Conservation (phyloP, 352 stramenopile genomes). For the Thraustochytrium sp. region DNA sequence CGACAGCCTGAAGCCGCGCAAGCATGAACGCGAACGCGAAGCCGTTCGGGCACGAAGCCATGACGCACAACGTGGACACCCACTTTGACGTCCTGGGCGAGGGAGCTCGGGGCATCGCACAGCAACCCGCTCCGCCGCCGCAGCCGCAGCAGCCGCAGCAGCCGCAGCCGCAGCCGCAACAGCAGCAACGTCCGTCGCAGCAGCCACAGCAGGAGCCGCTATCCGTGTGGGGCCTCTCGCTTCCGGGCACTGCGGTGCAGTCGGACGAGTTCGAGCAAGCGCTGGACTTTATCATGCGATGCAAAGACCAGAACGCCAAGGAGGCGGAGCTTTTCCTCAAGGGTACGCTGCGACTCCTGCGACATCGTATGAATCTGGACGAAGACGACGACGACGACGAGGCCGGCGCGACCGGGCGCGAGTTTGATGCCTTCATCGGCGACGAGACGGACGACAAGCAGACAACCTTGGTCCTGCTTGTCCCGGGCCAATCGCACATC, state of each 20-base stretch:
- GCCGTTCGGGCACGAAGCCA: background rate
- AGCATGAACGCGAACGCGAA: background rate
- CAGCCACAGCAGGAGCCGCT: background rate
- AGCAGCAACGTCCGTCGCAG: no score
- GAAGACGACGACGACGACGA: background rate
- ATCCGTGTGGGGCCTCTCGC: constrained; percentile 5
- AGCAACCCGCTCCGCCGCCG: no score
- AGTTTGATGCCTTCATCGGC: constrained; percentile 38
- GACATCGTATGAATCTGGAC: background rate
- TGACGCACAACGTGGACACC: no score
- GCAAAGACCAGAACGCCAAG: background rate
- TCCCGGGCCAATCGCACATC: constrained; percentile 32
- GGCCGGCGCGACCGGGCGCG: background rate
- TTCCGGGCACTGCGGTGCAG: constrained; percentile 9
- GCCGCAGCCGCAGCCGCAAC: no score
- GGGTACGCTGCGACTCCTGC: background rate
- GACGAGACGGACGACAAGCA: constrained; percentile 36
- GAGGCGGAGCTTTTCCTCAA: background rate
- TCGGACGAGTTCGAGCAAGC: constrained; percentile 2
- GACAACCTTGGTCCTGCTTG: constrained; percentile 19
- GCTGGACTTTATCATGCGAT: constrained; percentile 1
- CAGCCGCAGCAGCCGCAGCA: no score
- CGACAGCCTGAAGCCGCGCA: no score
- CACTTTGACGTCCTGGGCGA: no score
- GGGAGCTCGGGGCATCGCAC: no score